phyloP scores from a whole-genome alignment of 345 rosid species.

The Murraya koenigii region DNA sequence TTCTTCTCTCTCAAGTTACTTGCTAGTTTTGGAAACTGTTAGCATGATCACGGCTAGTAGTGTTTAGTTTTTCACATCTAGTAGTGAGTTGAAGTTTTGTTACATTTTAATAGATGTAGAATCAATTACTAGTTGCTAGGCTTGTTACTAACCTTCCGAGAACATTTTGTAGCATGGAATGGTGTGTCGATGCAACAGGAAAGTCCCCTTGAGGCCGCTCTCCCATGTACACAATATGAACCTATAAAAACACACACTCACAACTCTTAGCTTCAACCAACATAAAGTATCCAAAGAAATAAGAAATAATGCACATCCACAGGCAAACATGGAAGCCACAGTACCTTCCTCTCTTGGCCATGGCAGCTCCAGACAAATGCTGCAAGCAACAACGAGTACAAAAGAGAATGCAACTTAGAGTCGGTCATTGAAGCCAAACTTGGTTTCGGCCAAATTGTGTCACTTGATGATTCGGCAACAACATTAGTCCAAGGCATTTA shows the following conservation, averaged over 20 bases:
- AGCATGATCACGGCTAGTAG: neutral
- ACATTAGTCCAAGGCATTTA: slow-evolving; percentile 5
- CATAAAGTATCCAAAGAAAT: neutral
- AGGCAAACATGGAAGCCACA: neutral
- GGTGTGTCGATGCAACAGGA: slow-evolving; percentile 12
- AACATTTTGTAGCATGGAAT: slow-evolving; percentile 34
- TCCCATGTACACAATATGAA: slow-evolving; percentile 45
- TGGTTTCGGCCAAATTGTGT: neutral
- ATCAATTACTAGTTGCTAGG: neutral
- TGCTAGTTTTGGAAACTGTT: neutral
- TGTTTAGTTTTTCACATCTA: neutral
- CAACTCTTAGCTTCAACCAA: neutral
- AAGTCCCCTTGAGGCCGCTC: slow-evolving; percentile 21
- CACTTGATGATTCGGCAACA: neutral
- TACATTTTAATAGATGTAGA: neutral
- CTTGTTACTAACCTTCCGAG: slow-evolving; percentile 30
- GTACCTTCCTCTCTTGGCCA: slow-evolving; percentile 31
- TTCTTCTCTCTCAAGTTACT: neutral
- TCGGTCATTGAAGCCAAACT: slow-evolving; percentile 15
- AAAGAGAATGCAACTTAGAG: slow-evolving; percentile 14
- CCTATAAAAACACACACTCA: slow-evolving; percentile 4
- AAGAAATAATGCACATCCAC: neutral
- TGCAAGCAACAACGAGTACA: slow-evolving; percentile 9
- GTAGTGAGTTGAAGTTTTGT: neutral
- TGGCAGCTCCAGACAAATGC: slow-evolving; percentile 25